Base-by-base conservation (phyloP, 768 basidiomycete species). In the Boletellus sp. region DNA sequence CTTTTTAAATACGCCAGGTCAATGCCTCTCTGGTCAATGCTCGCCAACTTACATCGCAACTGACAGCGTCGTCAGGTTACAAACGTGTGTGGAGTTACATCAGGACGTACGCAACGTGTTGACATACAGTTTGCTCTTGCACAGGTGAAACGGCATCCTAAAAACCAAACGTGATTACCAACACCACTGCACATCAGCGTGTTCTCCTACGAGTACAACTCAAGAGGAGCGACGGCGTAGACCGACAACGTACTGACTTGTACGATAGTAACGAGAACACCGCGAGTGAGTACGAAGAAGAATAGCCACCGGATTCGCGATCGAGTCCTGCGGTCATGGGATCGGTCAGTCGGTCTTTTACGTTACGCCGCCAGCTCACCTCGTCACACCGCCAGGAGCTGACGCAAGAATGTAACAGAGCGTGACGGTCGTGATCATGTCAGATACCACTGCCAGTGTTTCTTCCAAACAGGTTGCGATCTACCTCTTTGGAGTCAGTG, bases 221-320 rank as follows among this genome's bases (percentile, higher is more conserved):
- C 13, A 10, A 20, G 15, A 28, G 42, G 34, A 11, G 43, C 28
- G 23, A 38, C 16, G n/a, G 34, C 24, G 28, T 50, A 48, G 24
- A 33, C n/a, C 19, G 39, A 37, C 19, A 52, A 13, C 11, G 42
- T 26, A 32, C 38, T 34, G 2, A 56, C 47, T 42, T 56, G 57
- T 16, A 51, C 23, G 26, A 52, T 23, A 33, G 51, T 59, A 23
- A 51, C 54, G 23, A 59, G 49, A 46, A 56, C 26, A n/a, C 58
- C 58, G 9, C 54, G 51, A 32, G 37, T 53, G 19, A 53, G 28
- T 15, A 56, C n/a, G 22, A 59, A 53, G 35, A 53, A 41, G 34
- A 56, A 56, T 8, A 49, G 33, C 13, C 39, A 32, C 26, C 47
- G 44, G 37, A 59, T 38, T 23, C 53, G 34, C 34, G 45, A 47